Evolutionary conservation across 306 rosid species (phyloP).

Genomic region (Mucuna pruriens): DNA sequence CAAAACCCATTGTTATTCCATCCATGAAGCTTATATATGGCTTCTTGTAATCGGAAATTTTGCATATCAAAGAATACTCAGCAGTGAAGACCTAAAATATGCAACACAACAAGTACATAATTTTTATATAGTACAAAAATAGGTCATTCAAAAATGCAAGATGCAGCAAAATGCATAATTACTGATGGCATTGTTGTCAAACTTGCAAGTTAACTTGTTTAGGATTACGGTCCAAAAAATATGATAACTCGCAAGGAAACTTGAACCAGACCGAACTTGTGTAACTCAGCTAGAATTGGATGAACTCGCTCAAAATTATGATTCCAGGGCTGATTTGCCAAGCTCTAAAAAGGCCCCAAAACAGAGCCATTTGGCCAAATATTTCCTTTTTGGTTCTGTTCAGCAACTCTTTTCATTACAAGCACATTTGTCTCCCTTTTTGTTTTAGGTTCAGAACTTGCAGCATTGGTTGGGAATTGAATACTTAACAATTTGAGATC

Average conservation of each 20-base stretch:
- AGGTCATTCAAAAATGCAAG: constrained; percentile 35
- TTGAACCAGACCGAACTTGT: neutral
- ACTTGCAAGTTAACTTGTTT: neutral
- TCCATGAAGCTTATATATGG: constrained; percentile 96
- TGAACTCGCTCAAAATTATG: neutral
- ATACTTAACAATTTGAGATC: neutral
- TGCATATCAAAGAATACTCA: constrained; percentile 94
- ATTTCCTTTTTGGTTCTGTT: neutral
- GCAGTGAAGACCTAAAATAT: constrained; percentile 82
- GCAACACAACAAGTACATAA: constrained; percentile 30
- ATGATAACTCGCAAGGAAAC: neutral
- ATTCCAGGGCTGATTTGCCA: neutral
- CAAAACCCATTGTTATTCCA: constrained; percentile 98
- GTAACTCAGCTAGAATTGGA: neutral
- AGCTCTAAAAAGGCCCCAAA: neutral
- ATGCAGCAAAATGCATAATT: constrained; percentile 9
- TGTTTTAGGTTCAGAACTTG: neutral
- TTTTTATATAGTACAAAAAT: constrained; percentile 16
- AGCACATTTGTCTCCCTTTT: neutral
- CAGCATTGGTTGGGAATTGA: neutral
- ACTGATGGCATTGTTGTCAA: constrained; percentile 10
- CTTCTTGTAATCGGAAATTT: constrained; percentile 85
- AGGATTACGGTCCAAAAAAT: neutral
- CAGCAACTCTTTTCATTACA: neutral
- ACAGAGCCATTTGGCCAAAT: neutral